A percentile compares a stretch with the other conserved stretches of the same genome.
phyloP scores from a whole-genome alignment of 225 moss, liverwort and hornwort species.

The Sphagnum contortum region DNA sequence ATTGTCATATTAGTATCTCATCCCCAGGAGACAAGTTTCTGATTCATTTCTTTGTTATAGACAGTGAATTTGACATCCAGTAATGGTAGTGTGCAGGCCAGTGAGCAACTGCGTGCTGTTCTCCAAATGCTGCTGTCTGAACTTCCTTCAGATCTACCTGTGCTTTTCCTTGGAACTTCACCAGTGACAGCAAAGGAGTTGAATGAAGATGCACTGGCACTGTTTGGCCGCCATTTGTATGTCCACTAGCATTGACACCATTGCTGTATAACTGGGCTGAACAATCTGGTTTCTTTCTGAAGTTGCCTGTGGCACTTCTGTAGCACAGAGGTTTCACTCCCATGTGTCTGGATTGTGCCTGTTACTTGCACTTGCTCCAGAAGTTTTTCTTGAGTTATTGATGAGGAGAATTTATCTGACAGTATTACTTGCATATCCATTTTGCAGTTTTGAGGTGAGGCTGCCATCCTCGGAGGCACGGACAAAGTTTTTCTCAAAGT shows the following conservation, averaged over 20 bases:
- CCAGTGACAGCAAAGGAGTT: conserved; percentile 51
- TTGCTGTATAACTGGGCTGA: too few relatives aligned
- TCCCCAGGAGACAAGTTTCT: too few relatives aligned
- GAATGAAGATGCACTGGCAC: conserved; percentile 35
- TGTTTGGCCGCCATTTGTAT: conserved; percentile 59
- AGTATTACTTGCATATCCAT: conserved; percentile 3
- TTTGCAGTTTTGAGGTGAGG: conserved; percentile 58
- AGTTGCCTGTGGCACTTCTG: too few relatives aligned
- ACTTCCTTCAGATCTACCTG: conserved; percentile 72
- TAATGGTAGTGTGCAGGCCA: conserved; percentile 36
- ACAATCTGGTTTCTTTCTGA: too few relatives aligned
- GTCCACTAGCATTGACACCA: neutral
- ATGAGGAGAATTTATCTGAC: neutral
- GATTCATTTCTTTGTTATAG: too few relatives aligned
- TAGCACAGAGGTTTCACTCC: too few relatives aligned
- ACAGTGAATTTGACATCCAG: neutral
- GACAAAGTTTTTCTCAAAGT: conserved; percentile 48
- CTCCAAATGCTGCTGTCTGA: conserved; percentile 67
- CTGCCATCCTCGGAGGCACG: conserved; percentile 51
- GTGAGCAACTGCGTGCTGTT: conserved; percentile 70
- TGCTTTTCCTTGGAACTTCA: conserved; percentile 64
- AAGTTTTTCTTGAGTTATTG: neutral
- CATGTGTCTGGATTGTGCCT: too few relatives aligned
- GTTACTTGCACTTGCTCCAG: too few relatives aligned
- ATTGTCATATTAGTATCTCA: too few relatives aligned